phyloP scores from a whole-genome alignment of 768 basidiomycete species.

The Hygrocybe coccinea region DNA sequence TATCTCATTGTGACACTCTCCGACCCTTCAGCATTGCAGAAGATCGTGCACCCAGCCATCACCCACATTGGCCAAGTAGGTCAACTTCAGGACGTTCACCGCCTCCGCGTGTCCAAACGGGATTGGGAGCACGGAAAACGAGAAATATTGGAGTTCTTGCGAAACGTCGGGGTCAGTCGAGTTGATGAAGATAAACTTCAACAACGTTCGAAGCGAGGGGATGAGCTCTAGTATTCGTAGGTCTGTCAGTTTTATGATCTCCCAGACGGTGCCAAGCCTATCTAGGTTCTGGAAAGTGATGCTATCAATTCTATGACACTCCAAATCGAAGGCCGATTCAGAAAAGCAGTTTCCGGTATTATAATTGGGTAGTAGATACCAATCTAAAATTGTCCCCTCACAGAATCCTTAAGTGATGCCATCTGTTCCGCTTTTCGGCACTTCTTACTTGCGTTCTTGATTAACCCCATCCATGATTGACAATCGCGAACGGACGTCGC shows the following conservation, averaged over 20 bases:
- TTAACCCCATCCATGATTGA: slow-evolving; percentile 40
- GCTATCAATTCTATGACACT: no score
- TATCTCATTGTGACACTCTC: slow-evolving; percentile 43
- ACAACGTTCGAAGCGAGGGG: slow-evolving; percentile 33
- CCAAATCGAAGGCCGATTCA: no score
- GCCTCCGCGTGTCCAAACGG: slow-evolving; percentile 40
- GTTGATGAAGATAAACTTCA: slow-evolving; percentile 38
- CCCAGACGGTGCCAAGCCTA: no score
- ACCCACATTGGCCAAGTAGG: slow-evolving; percentile 40
- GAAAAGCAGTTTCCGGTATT: no score
- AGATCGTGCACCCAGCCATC: slow-evolving; percentile 31
- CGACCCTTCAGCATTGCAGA: slow-evolving; percentile 29
- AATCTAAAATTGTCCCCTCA: not conserved
- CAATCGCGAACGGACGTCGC: slow-evolving; percentile 57
- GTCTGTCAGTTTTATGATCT: not conserved
- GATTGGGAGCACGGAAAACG: slow-evolving; percentile 32
- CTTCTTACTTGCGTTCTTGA: slow-evolving; percentile 37
- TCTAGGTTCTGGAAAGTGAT: no score
- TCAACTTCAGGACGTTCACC: slow-evolving; percentile 39
- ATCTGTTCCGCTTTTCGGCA: slow-evolving; percentile 45
- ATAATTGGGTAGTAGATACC: not conserved
- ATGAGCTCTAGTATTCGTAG: slow-evolving; percentile 26
- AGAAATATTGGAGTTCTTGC: slow-evolving; percentile 30
- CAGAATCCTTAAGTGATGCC: slow-evolving; percentile 16
- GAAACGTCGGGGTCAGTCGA: slow-evolving; percentile 27